Base-by-base conservation (phyloP, 106 monocot species). In the Ottelia alismoides region DNA sequence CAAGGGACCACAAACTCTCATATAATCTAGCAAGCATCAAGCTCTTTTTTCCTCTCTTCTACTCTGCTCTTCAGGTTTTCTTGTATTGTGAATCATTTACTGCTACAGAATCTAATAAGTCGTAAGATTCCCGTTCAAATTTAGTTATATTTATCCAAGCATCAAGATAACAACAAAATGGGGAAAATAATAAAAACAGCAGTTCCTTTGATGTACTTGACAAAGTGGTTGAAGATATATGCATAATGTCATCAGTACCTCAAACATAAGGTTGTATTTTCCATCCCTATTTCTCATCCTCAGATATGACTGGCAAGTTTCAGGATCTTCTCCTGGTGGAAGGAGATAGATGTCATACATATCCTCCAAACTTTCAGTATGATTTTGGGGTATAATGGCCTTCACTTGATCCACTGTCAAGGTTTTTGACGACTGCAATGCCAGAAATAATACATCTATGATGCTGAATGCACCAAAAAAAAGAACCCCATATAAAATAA, bases 231-330 rank as follows among this genome's bases (percentile, higher is more conserved):
- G n/a, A n/a, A n/a, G 27, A 43, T 14, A n/a, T 25, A 63, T 63
- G 6, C 26, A 43, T 20, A 51, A 65, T 27, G 57, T 10, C 53
- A 65, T 51, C 40, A n/a, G n/a, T n/a, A 89, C 96, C 89, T 96
- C 96, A 68, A 96, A 96, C 96, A 96, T 96, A 40, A 96, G 84
- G 82, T 85, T 88, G 54, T 96, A 96, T 64, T 96, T 96, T 27
- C 96, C 96, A 65, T 96, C 96, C 58, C 89, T 75, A 55, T 96
- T 96, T 70, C 96, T 73, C 96, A 96, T 96, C 69, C 96, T 81
- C 53, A 96, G 65, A 73, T 96, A 89, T 31, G 96, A 96, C 56
- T 96, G 96, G 72, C 96, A 96, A 51, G 79, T 73, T 66, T 96
- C 96, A 45, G 96, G 85, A 74, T 96, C 96, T 82, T 96, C 96